Conservation (phyloP, 345 rosid genomes). For the Eucalyptus sp. region DNA sequence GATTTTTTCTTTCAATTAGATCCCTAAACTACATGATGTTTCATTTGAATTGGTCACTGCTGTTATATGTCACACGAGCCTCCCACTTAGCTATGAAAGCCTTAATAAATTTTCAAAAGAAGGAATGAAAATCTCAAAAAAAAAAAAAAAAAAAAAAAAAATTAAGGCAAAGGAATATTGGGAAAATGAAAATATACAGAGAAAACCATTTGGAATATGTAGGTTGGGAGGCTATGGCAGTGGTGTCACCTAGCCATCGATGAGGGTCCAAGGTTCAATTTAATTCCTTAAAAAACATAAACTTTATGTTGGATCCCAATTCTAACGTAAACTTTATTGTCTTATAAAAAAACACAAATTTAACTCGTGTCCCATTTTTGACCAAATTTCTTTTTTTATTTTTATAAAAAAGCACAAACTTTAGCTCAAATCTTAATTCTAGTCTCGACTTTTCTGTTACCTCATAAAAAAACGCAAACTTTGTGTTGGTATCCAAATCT, state of each 20-base stretch:
- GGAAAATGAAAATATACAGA: background rate
- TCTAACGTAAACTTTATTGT: fast-evolving
- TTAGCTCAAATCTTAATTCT: background rate
- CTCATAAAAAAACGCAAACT: background rate
- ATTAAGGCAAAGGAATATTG: background rate
- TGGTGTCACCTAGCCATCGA: background rate
- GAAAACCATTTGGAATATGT: background rate
- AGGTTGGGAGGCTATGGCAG: background rate
- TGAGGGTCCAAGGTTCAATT: background rate
- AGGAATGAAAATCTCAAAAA: background rate
- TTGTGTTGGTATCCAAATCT: background rate
- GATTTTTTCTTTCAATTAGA: background rate
- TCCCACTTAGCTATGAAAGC: background rate
- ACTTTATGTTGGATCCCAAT: background rate
- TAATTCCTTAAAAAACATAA: background rate
- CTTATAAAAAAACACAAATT: background rate
- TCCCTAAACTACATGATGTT: background rate
- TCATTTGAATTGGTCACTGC: background rate
- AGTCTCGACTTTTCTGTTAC: background rate
- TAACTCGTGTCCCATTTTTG: background rate
- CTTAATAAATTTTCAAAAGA: background rate
- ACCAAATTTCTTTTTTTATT: background rate
- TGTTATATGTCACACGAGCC: background rate
- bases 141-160: background rate
- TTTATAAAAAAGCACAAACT: background rate